Conservation (phyloP, 2,329 filamentous ascomycete species). For the Aspergillus uvarum region DNA sequence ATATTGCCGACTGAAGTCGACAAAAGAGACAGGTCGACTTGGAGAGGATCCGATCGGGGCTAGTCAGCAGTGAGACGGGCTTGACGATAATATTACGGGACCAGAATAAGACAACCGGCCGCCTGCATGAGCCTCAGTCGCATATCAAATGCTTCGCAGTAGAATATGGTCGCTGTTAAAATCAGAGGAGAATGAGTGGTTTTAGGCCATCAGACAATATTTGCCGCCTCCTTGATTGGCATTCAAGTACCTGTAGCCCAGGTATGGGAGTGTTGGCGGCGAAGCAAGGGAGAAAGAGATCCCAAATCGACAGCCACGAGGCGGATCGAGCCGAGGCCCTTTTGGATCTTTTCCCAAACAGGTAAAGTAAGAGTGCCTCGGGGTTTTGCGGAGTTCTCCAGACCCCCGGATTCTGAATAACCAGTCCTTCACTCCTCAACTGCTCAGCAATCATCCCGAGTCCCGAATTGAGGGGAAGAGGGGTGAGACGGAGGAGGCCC, state of each 20-base stretch:
- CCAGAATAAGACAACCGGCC: background rate
- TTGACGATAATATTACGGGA: conserved; percentile 17
- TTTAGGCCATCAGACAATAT: background rate
- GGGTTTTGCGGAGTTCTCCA: conserved; percentile 19
- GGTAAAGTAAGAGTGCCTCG: background rate
- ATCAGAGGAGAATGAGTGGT: background rate
- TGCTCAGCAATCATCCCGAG: too few relatives aligned
- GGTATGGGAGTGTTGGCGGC: background rate
- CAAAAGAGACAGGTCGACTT: background rate
- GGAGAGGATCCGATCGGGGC: background rate
- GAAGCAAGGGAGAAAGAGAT: background rate
- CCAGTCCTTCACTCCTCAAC: background rate
- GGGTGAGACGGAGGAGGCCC: background rate
- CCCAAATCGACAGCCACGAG: background rate
- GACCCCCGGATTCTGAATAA: conserved; percentile 22
- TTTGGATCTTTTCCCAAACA: background rate
- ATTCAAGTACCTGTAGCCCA: background rate
- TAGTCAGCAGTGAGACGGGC: background rate
- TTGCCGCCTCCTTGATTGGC: background rate
- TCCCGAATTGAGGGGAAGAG: too few relatives aligned
- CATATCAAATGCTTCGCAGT: background rate
- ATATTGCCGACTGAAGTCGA: background rate
- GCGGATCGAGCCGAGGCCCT: conserved; percentile 14
- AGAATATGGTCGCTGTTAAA: background rate
- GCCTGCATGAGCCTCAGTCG: conserved; percentile 1